Evolutionary conservation across 495 filamentous ascomycete genomes (phyloP), one percentile per base, ranked within the genome.

Genomic region (Penicillium canariense): DNA sequence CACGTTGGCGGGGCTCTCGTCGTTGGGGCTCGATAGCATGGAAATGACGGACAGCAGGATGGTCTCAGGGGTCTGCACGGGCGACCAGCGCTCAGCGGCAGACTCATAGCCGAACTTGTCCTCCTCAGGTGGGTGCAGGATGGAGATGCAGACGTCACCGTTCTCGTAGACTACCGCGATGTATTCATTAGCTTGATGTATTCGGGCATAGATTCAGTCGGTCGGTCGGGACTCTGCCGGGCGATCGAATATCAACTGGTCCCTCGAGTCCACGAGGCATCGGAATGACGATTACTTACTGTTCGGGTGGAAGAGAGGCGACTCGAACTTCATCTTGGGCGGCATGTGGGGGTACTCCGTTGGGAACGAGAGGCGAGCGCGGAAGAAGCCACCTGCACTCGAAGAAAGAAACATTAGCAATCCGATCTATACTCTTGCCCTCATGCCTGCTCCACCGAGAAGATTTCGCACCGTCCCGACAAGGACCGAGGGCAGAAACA

Each of bases 21-120:
- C 89, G 66, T 97, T 98, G 26, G 95, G 94, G 59, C 87, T 88
- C 45, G 87, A 86, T 39, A 98, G 87, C 82, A 98, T 87, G 58
- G 88, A 93, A 64, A 98, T 95, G 12, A 96, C 90, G 50, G 87
- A 92, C 8, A 98, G 68, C 12, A 98, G 76, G 50, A 98, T 97
- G 3, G 90, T 93, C 74, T 97, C 95, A 40, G 96, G 95, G 1
- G 89, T 93, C 70, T 97, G 94, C 1, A 97, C 94, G n/a, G 94
- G 94, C 20, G 83, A 89, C 94, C 94, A 98, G 42, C 94, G 83
- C 77, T 98, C 94, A 27, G 84, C 77, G n/a, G 90, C 91, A 11
- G 81, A 80, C 69, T 97, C 95, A 70, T 98, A 98, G 22, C 94
- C 93, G 72, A 89, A 96, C 63, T 91, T 88, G 67, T 98, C 94